These are phyloP conservation scores for Hypholoma fasciculare DNA, from an alignment of 768 basidiomycete species.

Conservation along the genomic window DNA sequence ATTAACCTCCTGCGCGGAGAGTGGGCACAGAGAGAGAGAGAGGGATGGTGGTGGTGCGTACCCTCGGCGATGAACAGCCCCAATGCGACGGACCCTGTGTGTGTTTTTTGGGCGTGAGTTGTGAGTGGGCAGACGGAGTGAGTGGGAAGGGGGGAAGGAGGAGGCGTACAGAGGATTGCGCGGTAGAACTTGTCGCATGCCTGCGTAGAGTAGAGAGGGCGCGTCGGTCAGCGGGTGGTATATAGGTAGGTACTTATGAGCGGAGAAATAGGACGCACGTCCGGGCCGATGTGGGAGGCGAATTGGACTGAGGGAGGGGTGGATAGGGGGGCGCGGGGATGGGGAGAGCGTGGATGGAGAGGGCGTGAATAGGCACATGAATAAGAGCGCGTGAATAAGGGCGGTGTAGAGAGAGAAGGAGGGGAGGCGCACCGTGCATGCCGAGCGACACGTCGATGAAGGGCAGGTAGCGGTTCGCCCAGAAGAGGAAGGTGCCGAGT, in stretches of 20 bases:
- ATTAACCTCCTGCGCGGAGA: not conserved
- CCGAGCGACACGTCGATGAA: slow-evolving; percentile 35
- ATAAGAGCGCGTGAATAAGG: not conserved
- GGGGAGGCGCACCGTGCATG: not conserved
- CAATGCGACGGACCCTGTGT: not conserved
- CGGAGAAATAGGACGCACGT: not conserved
- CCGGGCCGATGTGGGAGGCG: not conserved
- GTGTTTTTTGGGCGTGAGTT: not conserved
- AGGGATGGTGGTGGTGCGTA: not conserved
- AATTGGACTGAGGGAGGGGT: slow-evolving; percentile 1
- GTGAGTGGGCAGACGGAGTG: no score
- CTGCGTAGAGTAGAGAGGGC: not conserved
- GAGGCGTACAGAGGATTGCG: not conserved
- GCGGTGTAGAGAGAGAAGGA: no score
- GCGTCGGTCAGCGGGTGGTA: no score
- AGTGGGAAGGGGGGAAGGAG: not conserved
- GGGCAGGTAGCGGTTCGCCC: slow-evolving; percentile 40
- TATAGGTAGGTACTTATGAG: not conserved
- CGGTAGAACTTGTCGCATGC: not conserved
- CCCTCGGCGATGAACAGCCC: not conserved
- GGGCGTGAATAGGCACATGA: no score
- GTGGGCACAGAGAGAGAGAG: not conserved
- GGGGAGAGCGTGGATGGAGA: no score
- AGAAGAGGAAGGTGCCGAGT: slow-evolving; percentile 32
- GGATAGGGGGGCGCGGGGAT: no score